Evolutionary conservation across 2,329 filamentous ascomycete species (phyloP), one percentile per base, ranked within the genome.

Genomic region (Botryotinia calthae): DNA sequence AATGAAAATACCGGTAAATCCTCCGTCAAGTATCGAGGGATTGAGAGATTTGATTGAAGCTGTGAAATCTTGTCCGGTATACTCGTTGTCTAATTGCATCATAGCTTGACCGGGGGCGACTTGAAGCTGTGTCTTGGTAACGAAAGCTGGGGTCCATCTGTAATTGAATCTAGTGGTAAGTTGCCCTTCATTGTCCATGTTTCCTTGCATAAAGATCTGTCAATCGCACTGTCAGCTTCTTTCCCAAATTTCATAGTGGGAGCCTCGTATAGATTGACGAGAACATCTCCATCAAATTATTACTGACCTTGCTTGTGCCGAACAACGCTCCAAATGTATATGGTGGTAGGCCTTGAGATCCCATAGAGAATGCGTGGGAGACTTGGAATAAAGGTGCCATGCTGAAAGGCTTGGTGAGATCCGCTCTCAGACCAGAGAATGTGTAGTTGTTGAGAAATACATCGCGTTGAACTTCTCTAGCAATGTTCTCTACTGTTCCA

Each of bases 371-470:
- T 79, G 96, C 93, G 85, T 99, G 96, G 77, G 95, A 98, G 79
- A 98, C 93, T 85, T 98, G 95, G 87, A 99, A 99, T 78, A 98
- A 86, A 73, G 96, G 96, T 73, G 91, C 89, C 82, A 97, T 89
- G 87, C 94, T 96, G 85, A 98, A 97, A 81, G 94, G 91, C 87
- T 98, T 98, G 82, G 94, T 98, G 82, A 98, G 87, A 84, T 99
- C 96, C 82, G 95, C 97, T 82, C 95, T 93, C 83, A 99, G 88
- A 80, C 96, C 96, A 62, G 93, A 93, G 87, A 99, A 98, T 90
- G 96, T 97, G 83, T 94, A 93, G 87, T 98, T 97, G 85, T 92
- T 96, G 80, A 98, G 90, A 82, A 98, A 91, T 79, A 98, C 95
- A 88, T 98, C 95, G 84, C 95, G 94, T 86, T 97, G 92, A 76